Percentiles rank a stretch among this genome's conserved stretches.
These are phyloP conservation scores for Aspergillus pseudoterreus DNA, from an alignment of 2,329 filamentous ascomycete species.

Conservation along the genomic window DNA sequence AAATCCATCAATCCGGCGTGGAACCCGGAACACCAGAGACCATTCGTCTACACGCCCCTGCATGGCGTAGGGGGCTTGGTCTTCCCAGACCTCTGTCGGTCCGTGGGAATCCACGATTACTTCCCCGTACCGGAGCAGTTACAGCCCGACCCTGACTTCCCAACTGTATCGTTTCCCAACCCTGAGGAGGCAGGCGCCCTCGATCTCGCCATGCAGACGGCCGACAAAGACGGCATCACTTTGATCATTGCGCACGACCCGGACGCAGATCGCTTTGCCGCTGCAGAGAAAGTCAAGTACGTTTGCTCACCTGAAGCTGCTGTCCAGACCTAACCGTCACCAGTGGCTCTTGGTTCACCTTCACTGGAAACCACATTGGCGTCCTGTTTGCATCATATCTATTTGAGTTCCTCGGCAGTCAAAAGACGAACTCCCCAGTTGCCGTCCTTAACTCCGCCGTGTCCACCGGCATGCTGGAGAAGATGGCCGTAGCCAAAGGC, in stretches of 20 bases:
- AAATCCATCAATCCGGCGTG: constrained; percentile 29
- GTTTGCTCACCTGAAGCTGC: constrained; percentile 8
- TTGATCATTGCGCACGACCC: constrained; percentile 62
- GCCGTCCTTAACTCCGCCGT: constrained; percentile 62
- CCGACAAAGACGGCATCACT: constrained; percentile 45
- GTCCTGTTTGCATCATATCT: constrained; percentile 57
- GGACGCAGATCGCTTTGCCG: constrained; percentile 62
- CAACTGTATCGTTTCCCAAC: constrained; percentile 63
- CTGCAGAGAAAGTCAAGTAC: constrained; percentile 54
- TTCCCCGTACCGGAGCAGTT: constrained; percentile 45
- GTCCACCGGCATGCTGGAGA: constrained; percentile 59
- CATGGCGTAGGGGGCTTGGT: constrained; percentile 38
- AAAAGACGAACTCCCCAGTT: constrained; percentile 37
- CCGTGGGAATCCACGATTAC: constrained; percentile 32
- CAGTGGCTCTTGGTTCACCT: constrained; percentile 54
- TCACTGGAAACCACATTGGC: constrained; percentile 64
- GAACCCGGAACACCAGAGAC: constrained; percentile 17
- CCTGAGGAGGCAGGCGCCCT: constrained; percentile 63
- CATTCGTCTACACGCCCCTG: constrained; percentile 43
- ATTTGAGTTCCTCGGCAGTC: constrained; percentile 43
- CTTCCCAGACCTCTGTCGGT: constrained; percentile 31
- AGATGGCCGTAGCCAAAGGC: constrained; percentile 53
- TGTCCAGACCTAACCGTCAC: not conserved
- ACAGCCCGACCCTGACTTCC: constrained; percentile 60
- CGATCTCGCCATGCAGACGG: constrained; percentile 55